A percentile compares a stretch with the other conserved stretches of the same genome.
Conservation (phyloP, 140 eudicot genomes). For the Oenanthe javanica region DNA sequence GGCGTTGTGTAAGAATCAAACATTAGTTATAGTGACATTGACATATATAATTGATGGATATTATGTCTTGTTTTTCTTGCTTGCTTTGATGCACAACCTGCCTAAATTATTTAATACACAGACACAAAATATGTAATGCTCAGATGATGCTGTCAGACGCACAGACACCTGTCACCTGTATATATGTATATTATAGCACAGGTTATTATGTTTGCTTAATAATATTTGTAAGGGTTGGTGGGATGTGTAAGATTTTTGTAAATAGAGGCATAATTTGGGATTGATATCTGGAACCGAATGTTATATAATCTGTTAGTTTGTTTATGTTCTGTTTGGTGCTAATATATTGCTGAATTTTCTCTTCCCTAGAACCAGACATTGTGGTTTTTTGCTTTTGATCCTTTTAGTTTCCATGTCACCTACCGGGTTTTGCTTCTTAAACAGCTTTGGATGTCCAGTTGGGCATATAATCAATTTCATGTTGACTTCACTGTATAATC, state of each 20-base stretch:
- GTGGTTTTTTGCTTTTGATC: not conserved
- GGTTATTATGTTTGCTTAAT: not conserved
- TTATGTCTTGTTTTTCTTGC: too few relatives aligned
- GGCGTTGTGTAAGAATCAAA: too few relatives aligned
- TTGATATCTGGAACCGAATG: not conserved
- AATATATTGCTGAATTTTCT: too few relatives aligned
- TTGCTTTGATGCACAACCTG: too few relatives aligned
- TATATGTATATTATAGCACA: not conserved
- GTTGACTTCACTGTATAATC: not conserved
- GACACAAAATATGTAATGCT: too few relatives aligned
- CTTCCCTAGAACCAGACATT: not conserved
- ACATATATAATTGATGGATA: too few relatives aligned
- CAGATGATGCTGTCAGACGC: too few relatives aligned
- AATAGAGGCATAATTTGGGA: not conserved
- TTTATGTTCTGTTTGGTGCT: not conserved
- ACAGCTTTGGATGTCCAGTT: not conserved
- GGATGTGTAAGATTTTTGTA: not conserved
- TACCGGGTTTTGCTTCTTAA: not conserved
- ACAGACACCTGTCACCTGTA: too few relatives aligned
- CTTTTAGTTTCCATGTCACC: not conserved
- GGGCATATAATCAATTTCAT: not conserved
- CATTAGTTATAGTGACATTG: too few relatives aligned
- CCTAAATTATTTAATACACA: too few relatives aligned
- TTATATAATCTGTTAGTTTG: not conserved
- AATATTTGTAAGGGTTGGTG: not conserved